Evolutionary conservation across 2,329 filamentous ascomycete species (phyloP).

Genomic region (Claviceps humidiphila): DNA sequence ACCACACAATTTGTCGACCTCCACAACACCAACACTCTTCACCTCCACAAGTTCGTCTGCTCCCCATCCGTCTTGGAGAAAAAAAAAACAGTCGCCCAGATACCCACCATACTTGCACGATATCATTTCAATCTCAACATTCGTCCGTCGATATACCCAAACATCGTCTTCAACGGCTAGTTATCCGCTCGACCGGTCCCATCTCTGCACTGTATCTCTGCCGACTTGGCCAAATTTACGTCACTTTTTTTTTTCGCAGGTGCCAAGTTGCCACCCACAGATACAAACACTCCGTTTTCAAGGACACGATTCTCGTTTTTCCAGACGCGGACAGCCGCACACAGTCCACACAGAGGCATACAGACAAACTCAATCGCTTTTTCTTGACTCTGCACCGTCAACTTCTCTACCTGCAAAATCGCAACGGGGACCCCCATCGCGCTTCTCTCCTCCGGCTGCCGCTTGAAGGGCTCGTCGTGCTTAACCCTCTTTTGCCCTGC

Average conservation of each 20-base stretch:
- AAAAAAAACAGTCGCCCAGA: neutral
- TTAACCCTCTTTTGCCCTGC: neutral
- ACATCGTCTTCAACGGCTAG: neutral
- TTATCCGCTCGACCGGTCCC: neutral
- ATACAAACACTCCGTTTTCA: neutral
- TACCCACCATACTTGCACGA: constrained; percentile 1
- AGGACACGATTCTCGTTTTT: neutral
- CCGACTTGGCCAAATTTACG: neutral
- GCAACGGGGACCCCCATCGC: neutral
- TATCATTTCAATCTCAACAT: neutral
- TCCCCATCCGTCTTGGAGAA: neutral
- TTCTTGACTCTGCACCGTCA: neutral
- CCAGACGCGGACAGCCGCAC: neutral
- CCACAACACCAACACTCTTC: constrained; percentile 4
- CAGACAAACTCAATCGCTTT: neutral
- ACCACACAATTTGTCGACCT: constrained; percentile 4
- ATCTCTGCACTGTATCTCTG: neutral
- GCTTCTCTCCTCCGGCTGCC: neutral
- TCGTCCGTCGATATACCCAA: neutral
- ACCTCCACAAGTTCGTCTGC: constrained; percentile 3
- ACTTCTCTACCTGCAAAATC: neutral
- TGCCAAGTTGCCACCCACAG: neutral
- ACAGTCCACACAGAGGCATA: neutral
- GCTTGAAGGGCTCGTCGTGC: neutral
- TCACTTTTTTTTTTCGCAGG: constrained; percentile 1